These are phyloP conservation scores for Venturia nashicola DNA, from an alignment of 2,329 filamentous ascomycete species.

Conservation along the genomic window DNA sequence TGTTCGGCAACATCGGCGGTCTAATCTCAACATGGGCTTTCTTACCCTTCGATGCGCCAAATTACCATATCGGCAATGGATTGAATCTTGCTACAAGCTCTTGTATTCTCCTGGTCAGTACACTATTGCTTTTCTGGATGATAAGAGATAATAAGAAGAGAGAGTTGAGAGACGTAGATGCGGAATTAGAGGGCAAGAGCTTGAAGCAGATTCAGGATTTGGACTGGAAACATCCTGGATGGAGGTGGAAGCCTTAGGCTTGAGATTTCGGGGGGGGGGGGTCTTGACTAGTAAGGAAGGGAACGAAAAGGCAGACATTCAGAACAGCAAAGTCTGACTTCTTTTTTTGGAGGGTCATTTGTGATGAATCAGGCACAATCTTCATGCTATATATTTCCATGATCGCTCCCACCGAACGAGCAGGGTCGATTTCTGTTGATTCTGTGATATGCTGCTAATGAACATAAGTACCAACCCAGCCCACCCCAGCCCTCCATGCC, in stretches of 20 bases:
- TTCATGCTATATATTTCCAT: no score
- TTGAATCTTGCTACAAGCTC: constrained; percentile 53
- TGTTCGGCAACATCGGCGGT: constrained; percentile 57
- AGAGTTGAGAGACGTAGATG: constrained; percentile 41
- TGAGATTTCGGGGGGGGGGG: not conserved
- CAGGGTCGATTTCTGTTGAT: no score
- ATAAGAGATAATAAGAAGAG: constrained; percentile 47
- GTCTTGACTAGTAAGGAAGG: not conserved
- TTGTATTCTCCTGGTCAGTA: constrained; percentile 40
- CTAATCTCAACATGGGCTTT: constrained; percentile 55
- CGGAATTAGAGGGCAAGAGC: constrained; percentile 41
- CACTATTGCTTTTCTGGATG: constrained; percentile 47
- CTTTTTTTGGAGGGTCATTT: not conserved
- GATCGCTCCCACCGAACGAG: no score
- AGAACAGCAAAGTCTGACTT: no score
- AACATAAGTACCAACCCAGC: no score
- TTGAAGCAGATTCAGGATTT: constrained; percentile 35
- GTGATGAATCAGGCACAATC: not conserved
- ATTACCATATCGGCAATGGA: constrained; percentile 61
- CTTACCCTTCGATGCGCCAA: constrained; percentile 47
- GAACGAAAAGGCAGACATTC: not conserved
- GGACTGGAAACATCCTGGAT: constrained; percentile 19
- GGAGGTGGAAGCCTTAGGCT: constrained; percentile 7
- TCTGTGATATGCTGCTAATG: not conserved
- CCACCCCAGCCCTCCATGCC: no score